These are phyloP conservation scores for Kodamaea lidongshanica DNA, from an alignment of 805 yeast species.

Conservation along the genomic window DNA sequence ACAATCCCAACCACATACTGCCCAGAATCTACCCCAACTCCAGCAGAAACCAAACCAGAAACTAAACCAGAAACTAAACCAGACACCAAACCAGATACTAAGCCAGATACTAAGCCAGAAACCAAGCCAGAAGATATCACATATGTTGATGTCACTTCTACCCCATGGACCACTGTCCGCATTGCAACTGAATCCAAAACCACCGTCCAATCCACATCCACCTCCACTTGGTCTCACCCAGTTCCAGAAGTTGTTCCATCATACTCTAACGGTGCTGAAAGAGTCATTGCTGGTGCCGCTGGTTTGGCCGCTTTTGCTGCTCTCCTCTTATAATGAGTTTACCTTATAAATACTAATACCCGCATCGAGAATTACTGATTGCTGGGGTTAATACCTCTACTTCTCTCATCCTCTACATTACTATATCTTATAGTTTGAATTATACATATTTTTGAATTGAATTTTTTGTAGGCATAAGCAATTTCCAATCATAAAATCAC, in stretches of 20 bases:
- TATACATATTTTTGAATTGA: too few relatives aligned
- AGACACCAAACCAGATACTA: slow-evolving; percentile 12
- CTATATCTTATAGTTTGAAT: too few relatives aligned
- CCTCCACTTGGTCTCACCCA: slow-evolving; percentile 20
- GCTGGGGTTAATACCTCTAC: too few relatives aligned
- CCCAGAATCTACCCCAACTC: slow-evolving; percentile 8
- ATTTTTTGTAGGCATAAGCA: too few relatives aligned
- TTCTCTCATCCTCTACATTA: too few relatives aligned
- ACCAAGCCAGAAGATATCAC: slow-evolving; percentile 24
- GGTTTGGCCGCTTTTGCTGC: slow-evolving; percentile 40
- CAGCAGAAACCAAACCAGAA: slow-evolving; percentile 1
- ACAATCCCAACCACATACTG: slow-evolving; percentile 8
- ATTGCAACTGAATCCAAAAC: slow-evolving; percentile 41
- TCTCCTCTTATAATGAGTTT: slow-evolving; percentile 23
- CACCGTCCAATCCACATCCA: slow-evolving; percentile 32
- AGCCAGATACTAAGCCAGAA: slow-evolving; percentile 19
- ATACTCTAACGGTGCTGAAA: slow-evolving; percentile 27
- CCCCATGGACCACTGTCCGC: slow-evolving; percentile 44
- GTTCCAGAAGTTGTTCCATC: slow-evolving; percentile 19
- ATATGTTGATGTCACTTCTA: slow-evolving; percentile 45
- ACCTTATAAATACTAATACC: neutral
- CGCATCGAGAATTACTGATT: too few relatives aligned
- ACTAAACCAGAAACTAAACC: slow-evolving; percentile 9
- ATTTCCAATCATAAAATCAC: too few relatives aligned
- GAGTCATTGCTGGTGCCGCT: slow-evolving; percentile 29